Conservation (phyloP, 257 asterid species). For the Rhazya stricta region DNA sequence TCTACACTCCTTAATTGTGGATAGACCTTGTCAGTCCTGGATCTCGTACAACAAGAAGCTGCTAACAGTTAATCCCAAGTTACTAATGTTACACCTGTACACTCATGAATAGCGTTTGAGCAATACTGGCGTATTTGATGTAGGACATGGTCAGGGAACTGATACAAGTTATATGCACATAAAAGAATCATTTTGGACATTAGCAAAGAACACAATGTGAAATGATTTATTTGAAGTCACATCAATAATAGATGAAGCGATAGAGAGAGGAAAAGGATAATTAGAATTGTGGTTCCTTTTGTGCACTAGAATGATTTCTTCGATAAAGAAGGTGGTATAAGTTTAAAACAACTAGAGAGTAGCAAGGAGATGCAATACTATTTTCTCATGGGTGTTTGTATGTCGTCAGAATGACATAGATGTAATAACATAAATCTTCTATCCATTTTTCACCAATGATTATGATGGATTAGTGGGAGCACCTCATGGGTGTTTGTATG, state of each 20-base stretch:
- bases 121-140: background rate
- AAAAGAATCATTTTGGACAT: background rate
- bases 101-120: background rate
- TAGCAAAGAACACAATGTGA: background rate
- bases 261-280: background rate
- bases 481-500: background rate
- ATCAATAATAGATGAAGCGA: too few relatives aligned
- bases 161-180: background rate
- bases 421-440: background rate
- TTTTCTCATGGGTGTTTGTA: background rate
- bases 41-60: background rate
- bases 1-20: background rate
- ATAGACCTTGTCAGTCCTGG: background rate
- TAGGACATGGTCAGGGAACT: background rate
- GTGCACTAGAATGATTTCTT: background rate
- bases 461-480: background rate
- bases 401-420: background rate
- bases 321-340: background rate
- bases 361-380: background rate
- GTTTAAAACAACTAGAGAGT: background rate
- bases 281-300: background rate
- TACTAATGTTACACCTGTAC: background rate
- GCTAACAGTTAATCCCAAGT: background rate
- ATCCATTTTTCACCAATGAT: background rate
- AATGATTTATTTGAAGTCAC: background rate